These are phyloP conservation scores for Brassica juncea DNA, from an alignment of 345 rosid genomes.

Conservation along the genomic window DNA sequence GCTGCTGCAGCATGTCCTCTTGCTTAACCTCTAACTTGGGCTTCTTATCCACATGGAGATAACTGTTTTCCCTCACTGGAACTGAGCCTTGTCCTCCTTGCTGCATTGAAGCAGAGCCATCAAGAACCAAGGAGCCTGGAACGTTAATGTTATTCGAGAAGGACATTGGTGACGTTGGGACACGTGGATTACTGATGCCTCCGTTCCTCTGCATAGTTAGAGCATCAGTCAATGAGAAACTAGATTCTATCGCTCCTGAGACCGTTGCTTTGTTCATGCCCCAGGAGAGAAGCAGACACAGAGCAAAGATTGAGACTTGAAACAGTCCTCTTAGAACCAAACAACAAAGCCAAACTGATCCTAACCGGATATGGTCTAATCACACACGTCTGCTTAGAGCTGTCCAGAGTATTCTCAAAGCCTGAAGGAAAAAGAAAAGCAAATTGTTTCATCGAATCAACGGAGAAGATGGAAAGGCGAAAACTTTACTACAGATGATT, in stretches of 20 bases:
- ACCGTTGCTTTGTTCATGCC: conserved; percentile 29
- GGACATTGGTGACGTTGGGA: conserved; percentile 38
- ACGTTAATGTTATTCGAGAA: conserved; percentile 33
- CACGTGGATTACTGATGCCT: conserved; percentile 29
- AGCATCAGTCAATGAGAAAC: conserved; percentile 32
- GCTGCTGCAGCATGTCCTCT: conserved; percentile 81
- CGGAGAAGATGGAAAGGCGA: neutral
- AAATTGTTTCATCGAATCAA: conserved; percentile 3
- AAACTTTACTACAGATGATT: neutral
- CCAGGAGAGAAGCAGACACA: conserved; percentile 16
- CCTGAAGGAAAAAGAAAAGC: neutral
- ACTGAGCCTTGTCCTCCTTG: conserved; percentile 34
- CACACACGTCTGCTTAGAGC: neutral
- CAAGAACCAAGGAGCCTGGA: conserved; percentile 30
- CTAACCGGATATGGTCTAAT: neutral
- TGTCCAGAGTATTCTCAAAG: neutral
- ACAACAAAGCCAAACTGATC: conserved; percentile 17
- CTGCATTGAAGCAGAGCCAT: conserved; percentile 37
- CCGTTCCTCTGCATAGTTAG: conserved; percentile 31
- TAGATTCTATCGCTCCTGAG: conserved; percentile 20
- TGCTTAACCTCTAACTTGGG: conserved; percentile 82
- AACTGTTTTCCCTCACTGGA: conserved; percentile 32
- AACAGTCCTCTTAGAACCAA: neutral
- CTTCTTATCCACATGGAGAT: conserved; percentile 57
- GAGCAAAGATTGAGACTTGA: conserved; percentile 21